These are phyloP conservation scores for Eucalyptus victrix DNA, from an alignment of 345 rosid species.

Conservation along the genomic window DNA sequence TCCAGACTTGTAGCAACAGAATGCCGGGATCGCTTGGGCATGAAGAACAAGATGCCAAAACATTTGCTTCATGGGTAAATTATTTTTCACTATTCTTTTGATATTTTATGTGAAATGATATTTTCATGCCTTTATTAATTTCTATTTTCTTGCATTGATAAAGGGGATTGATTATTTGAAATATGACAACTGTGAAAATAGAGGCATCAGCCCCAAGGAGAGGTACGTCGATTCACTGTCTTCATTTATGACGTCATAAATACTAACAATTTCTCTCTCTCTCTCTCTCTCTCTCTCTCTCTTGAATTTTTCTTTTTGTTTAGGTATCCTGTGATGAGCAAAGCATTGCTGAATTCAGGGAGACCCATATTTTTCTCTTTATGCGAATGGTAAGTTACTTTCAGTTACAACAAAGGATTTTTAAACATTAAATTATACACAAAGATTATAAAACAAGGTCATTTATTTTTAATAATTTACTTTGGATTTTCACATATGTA, in stretches of 20 bases:
- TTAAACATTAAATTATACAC: background rate
- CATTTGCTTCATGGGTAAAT: constrained; percentile 10
- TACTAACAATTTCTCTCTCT: background rate
- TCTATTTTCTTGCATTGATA: background rate
- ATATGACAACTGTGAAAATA: constrained; percentile 37
- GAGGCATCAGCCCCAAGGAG: constrained; percentile 23
- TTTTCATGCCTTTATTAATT: background rate
- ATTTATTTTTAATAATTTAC: background rate
- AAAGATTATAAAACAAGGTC: background rate
- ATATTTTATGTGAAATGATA: background rate
- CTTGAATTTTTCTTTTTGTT: background rate
- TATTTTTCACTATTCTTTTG: background rate
- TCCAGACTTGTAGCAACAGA: constrained; percentile 45
- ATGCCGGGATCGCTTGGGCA: constrained; percentile 47
- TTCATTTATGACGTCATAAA: background rate
- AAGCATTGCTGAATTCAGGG: constrained; percentile 35
- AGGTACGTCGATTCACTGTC: constrained; percentile 3
- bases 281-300: background rate
- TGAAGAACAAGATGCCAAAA: constrained; percentile 44
- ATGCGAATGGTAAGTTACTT: constrained; percentile 42
- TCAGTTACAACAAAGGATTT: background rate
- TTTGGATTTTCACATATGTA: background rate
- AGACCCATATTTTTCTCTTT: constrained; percentile 42
- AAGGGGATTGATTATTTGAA: constrained; percentile 50
- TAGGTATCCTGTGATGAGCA: constrained; percentile 51